These are phyloP conservation scores for Penicillium occitanis DNA, from an alignment of 2,329 filamentous ascomycete genomes.

Conservation along the genomic window DNA sequence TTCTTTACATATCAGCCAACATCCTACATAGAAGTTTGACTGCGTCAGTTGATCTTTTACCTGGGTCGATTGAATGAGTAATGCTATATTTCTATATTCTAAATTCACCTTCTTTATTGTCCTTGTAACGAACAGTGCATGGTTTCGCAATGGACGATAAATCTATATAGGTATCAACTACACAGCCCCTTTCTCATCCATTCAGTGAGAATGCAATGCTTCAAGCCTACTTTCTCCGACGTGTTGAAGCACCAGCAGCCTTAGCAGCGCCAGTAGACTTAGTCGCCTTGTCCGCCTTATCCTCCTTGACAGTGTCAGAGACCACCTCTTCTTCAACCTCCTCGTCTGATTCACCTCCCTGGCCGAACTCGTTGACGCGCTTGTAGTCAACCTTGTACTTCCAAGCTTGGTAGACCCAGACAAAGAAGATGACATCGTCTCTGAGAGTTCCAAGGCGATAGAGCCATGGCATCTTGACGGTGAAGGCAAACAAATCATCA, in stretches of 20 bases:
- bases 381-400: slow-evolving; percentile 89
- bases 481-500: slow-evolving; percentile 97
- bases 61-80: background rate
- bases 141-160: background rate
- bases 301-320: slow-evolving; percentile 21
- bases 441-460: slow-evolving; percentile 89
- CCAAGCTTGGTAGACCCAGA: slow-evolving; percentile 93
- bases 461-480: slow-evolving; percentile 97
- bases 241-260: slow-evolving; percentile 32
- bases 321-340: slow-evolving; percentile 52
- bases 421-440: slow-evolving; percentile 97
- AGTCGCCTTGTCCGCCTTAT: slow-evolving; percentile 27
- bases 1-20: background rate
- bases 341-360: slow-evolving; percentile 84
- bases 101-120: background rate
- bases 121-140: background rate
- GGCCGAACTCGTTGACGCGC: slow-evolving; percentile 95
- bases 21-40: background rate
- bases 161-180: background rate
- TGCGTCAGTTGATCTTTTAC: background rate
- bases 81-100: background rate
- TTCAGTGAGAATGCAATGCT: background rate
- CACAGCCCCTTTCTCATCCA: background rate
- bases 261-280: slow-evolving; percentile 25
- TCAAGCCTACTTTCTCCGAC: slow-evolving; percentile 27